phyloP scores from a whole-genome alignment of 139 green algal species.

The Edaphochlamys debaryana region DNA sequence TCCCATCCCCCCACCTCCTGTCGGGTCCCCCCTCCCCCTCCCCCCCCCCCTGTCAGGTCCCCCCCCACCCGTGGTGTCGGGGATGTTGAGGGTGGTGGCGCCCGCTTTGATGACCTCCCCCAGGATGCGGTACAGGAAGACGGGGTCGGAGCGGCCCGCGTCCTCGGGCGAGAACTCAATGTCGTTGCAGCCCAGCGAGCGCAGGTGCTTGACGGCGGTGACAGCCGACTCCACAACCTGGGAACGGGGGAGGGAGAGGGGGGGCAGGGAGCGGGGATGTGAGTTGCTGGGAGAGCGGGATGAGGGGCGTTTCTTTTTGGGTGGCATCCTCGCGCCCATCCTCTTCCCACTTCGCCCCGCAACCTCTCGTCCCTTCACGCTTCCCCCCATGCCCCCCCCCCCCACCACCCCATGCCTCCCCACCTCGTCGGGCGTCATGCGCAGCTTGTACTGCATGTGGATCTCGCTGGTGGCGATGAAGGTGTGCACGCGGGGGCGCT shows the following conservation, averaged over 20 bases:
- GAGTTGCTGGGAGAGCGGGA: too few species aligned
- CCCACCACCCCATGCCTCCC: too few species aligned
- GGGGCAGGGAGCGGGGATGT: too few species aligned
- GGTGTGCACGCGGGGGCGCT: conserved; percentile 93
- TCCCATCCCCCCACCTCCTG: neutral
- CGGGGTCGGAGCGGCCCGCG: conserved; percentile 87
- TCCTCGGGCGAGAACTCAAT: conserved; percentile 99
- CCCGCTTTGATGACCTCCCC: conserved; percentile 93
- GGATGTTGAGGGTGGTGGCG: conserved; percentile 99
- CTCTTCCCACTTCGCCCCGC: too few species aligned
- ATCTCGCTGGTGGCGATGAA: conserved; percentile 98
- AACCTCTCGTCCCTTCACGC: too few species aligned
- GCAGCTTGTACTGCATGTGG: conserved; percentile 97
- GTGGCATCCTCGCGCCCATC: too few species aligned
- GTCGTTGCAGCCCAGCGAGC: conserved; percentile 92
- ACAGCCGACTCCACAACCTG: conserved; percentile 89
- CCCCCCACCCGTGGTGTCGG: conserved; percentile 65
- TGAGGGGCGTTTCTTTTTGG: too few species aligned
- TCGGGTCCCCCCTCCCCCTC: too few species aligned
- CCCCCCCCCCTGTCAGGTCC: too few species aligned
- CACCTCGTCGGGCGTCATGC: conserved; percentile 86
- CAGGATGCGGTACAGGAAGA: conserved; percentile 90
- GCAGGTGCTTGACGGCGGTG: conserved; percentile 86
- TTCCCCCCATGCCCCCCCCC: too few species aligned
- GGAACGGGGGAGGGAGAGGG: too few species aligned